Conservation (phyloP, 768 basidiomycete genomes). For the Pulveroboletus sp. region DNA sequence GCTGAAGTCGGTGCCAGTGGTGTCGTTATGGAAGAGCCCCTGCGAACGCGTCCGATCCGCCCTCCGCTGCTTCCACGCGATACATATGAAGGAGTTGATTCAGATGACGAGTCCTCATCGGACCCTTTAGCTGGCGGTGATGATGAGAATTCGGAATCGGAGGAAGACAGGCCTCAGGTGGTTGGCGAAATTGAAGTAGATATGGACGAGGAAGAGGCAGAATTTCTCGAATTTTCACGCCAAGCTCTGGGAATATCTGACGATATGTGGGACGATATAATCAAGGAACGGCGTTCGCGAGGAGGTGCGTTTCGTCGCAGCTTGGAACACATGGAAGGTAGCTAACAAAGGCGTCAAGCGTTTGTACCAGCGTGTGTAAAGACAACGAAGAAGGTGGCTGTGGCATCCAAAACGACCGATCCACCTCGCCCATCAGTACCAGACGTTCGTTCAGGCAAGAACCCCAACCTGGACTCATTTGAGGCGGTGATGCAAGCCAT, state of each 20-base stretch:
- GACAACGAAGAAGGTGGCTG: constrained; percentile 2
- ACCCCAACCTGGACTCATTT: constrained; percentile 83
- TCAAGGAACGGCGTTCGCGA: constrained; percentile 68
- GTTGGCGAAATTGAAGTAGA: constrained; percentile 84
- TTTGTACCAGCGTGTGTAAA: constrained; percentile 46
- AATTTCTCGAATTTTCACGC: constrained; percentile 92
- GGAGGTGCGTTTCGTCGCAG: constrained; percentile 60
- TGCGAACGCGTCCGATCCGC: constrained; percentile 50
- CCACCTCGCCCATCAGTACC: constrained; percentile 23
- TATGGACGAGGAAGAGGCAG: constrained; percentile 91
- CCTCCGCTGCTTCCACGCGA: constrained; percentile 78
- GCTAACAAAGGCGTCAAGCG: constrained; percentile 36
- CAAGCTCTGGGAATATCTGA: constrained; percentile 87
- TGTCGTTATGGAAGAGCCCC: constrained; percentile 7
- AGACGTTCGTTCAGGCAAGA: constrained; percentile 42
- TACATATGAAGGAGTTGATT: constrained; percentile 88
- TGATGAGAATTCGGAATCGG: constrained; percentile 55
- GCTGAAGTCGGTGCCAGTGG: constrained; percentile 6
- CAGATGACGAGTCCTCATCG: constrained; percentile 81
- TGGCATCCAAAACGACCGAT: constrained; percentile 3
- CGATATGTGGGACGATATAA: constrained; percentile 85
- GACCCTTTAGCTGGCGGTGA: constrained; percentile 37
- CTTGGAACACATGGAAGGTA: neutral
- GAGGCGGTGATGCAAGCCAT: constrained; percentile 96
- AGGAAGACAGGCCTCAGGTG: constrained; percentile 79